A percentile compares a stretch with the other conserved stretches of the same genome.
These are phyloP conservation scores for Paraconiothyrium sp. DNA, from an alignment of 2,329 filamentous ascomycete species.

Conservation along the genomic window DNA sequence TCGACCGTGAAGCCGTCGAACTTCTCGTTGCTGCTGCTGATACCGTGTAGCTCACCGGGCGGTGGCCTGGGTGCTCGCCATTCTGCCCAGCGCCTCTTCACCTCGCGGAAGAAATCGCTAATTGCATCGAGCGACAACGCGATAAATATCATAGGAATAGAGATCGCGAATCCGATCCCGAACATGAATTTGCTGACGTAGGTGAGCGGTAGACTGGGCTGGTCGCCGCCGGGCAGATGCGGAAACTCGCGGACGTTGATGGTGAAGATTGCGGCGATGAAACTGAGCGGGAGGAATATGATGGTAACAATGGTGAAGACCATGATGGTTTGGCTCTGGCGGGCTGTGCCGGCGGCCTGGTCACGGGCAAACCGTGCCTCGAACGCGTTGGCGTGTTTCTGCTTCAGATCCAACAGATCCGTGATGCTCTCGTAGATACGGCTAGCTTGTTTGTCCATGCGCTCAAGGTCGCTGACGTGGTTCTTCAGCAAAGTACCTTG, in stretches of 20 bases:
- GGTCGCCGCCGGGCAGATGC: conserved; percentile 34
- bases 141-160: conserved; percentile 59
- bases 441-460: conserved; percentile 71
- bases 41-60: conserved; percentile 2
- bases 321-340: conserved; percentile 66
- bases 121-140: conserved; percentile 57
- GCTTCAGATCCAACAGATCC: conserved; percentile 72
- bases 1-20: conserved; percentile 29
- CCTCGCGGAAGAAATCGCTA: conserved; percentile 43
- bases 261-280: conserved; percentile 65
- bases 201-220: conserved; percentile 53
- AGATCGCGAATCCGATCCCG: conserved; percentile 64
- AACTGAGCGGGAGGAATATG: conserved; percentile 64
- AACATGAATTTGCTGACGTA: conserved; percentile 67
- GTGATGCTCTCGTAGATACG: conserved; percentile 69
- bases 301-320: conserved; percentile 69
- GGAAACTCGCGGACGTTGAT: conserved; percentile 64
- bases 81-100: conserved; percentile 29
- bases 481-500: conserved; percentile 67
- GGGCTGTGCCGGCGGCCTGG: conserved; percentile 68
- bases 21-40: conserved; percentile 21
- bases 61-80: conserved; percentile 7
- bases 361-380: conserved; percentile 70
- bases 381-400: conserved; percentile 74
- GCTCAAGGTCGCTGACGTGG: conserved; percentile 67